Conservation (phyloP, 2,329 filamentous ascomycete species). For the Niveomyces coronatus region DNA sequence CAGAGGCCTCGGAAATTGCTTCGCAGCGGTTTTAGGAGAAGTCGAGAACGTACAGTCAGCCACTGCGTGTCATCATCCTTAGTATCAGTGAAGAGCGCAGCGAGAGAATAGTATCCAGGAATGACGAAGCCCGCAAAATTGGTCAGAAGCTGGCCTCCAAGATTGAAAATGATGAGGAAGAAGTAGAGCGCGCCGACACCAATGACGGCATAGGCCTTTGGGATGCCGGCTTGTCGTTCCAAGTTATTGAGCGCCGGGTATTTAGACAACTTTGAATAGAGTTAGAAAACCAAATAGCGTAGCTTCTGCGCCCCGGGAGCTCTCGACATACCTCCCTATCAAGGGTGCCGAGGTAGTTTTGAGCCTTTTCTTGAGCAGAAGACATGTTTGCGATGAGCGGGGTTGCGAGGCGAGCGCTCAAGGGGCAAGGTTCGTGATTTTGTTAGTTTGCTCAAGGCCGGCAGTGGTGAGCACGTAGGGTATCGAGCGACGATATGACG, state of each 20-base stretch:
- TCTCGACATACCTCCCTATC: slow-evolving; percentile 63
- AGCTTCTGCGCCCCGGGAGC: not conserved
- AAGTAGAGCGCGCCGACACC: slow-evolving; percentile 72
- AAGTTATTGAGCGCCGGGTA: slow-evolving; percentile 76
- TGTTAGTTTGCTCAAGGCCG: not conserved
- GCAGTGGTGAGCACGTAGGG: not conserved
- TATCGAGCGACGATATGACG: not conserved
- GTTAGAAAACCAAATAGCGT: not conserved
- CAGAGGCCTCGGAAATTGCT: not conserved
- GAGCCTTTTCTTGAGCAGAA: slow-evolving; percentile 63
- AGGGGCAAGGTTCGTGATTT: slow-evolving; percentile 1
- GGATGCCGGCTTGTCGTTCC: slow-evolving; percentile 72
- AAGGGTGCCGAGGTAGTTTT: slow-evolving; percentile 67
- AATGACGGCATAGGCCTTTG: slow-evolving; percentile 76
- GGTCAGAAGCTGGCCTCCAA: slow-evolving; percentile 77
- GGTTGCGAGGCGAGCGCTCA: slow-evolving; percentile 7
- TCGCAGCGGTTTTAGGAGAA: slow-evolving; percentile 3
- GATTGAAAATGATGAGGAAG: slow-evolving; percentile 88
- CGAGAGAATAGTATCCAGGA: slow-evolving; percentile 74
- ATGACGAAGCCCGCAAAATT: slow-evolving; percentile 78
- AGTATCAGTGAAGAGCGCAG: slow-evolving; percentile 60
- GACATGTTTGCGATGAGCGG: slow-evolving; percentile 45
- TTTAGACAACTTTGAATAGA: slow-evolving; percentile 58
- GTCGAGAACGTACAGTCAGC: slow-evolving; percentile 49
- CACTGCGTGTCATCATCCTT: slow-evolving; percentile 77